Evolutionary conservation across 768 basidiomycete species (phyloP), one percentile per base, ranked within the genome.

Genomic region (Tulasnella sp.): DNA sequence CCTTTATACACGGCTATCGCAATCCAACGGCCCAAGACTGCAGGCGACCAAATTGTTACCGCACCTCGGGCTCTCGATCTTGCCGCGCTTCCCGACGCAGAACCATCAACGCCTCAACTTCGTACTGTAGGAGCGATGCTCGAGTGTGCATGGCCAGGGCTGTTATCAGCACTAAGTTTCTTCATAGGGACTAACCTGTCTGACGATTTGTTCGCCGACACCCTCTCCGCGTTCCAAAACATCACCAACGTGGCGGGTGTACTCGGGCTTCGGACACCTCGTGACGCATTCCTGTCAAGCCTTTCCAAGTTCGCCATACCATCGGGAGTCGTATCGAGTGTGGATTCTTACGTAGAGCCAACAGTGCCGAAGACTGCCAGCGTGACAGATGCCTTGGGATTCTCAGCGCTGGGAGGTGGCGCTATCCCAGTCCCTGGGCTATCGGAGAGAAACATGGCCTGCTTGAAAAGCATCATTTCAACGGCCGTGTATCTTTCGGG

Each of bases 271-370:
- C 71, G 75, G 1, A 97, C 91, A 0, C 91, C 93, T 0, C 79
- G 94, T 17, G 92, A 97, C 60, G 93, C 94, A 0, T 92, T 99
- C 71, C 80, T 97, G 65, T 86, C 81, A 19, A 84, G 80, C 46
- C 76, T 99, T 14, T 79, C 88, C n/a, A 91, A 92, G 66, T 83
- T 88, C 58, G 85, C 92, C 0, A 86, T 97, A n/a, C 94, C 94
- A 0, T 78, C 87, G 0, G 77, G 84, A 2, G 86, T 97, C 9
- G 88, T 99, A 0, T 85, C 87, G 1, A 83, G 84, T 62, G 69
- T 96, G 57, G 87, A 93, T 57, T 70, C 80, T 51, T 68, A 75
- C 65, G 57, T 67, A 12, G 79, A 79, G 51, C 74, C 75, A 69
- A 21, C 75, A 25, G 82, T 83, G 0, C 81, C 85, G 0, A 77